Conservation (phyloP, 371 early-diverging fungal species). For the Rhizopus delemar region DNA sequence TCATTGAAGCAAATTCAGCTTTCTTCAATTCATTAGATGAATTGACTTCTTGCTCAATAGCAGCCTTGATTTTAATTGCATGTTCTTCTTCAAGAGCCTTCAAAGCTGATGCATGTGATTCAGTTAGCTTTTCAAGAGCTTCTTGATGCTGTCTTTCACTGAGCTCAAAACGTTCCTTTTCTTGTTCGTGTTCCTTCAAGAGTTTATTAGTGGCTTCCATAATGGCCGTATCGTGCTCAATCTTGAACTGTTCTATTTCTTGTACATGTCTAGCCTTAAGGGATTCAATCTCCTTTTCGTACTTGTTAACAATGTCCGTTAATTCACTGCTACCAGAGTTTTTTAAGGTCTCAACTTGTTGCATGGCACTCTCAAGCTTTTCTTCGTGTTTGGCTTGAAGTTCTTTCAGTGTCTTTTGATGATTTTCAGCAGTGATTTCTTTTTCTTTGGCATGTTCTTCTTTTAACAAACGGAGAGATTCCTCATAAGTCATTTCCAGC, state of each 20-base stretch:
- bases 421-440: not conserved
- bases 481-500: conserved; percentile 3
- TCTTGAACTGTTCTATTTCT: conserved; percentile 13
- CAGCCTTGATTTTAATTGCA: not conserved
- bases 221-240: not conserved
- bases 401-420: conserved; percentile 4
- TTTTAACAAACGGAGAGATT: conserved; percentile 4
- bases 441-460: conserved; percentile 6
- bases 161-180: not conserved
- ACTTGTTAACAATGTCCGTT: conserved; percentile 12
- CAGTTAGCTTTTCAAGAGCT: conserved; percentile 1
- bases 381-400: conserved; percentile 15
- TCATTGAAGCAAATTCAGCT: not conserved
- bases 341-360: conserved; percentile 20
- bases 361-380: not conserved
- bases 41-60: not conserved
- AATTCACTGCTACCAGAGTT: conserved; percentile 16
- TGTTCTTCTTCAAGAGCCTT: not conserved
- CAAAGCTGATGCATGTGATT: not conserved
- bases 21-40: not conserved
- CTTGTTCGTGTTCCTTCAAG: not conserved
- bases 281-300: conserved; percentile 18
- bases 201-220: not conserved
- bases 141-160: conserved; percentile 3
- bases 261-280: conserved; percentile 18